Evolutionary conservation across 2,329 filamentous ascomycete genomes (phyloP), one percentile per base, ranked within the genome.

Genomic region (Xylaria arbuscula): DNA sequence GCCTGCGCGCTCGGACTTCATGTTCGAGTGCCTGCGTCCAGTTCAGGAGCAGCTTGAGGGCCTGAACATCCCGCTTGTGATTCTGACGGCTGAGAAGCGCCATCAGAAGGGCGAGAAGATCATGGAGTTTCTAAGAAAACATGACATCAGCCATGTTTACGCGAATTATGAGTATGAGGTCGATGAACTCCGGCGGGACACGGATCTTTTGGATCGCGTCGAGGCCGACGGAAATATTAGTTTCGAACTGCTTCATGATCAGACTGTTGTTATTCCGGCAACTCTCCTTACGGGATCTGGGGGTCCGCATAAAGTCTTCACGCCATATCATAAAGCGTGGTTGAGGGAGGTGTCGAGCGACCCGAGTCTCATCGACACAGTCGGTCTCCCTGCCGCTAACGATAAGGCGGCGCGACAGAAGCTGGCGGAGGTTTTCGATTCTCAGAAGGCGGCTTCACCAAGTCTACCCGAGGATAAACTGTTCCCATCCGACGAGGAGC

Each of bases 91-190:
- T 10, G 50, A 53, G 50, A 22, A 53, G 24, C 50, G 50, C 2
- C 3, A 8, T 13, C 50, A 34, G 13, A 53, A 53, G n/a, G 28
- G 50, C 6, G 28, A 53, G 13, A 53, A 32, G 50, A 53, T 53
- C 50, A 53, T 53, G 24, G 28, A 53, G 24, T 53, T 53, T 34
- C 13, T 53, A 5, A n/a, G 17, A 17, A 9, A 34, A 53, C 24
- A 53, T 17, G 50, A 53, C 13, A 34, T 53, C 50, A 53, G 50
- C 28, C 50, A 53, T 9, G 28, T 53, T 24, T 53, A 53, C 15
- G 50, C 28, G 15, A 53, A 53, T 19, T 9, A 17, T 13, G 28
- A 53, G 13, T 53, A 53, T 9, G 50, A 53, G 28, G 50, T 53
- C 24, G 50, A 53, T 15, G 50, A 53, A 13, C 24, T 53, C 13